Evolutionary conservation across 495 filamentous ascomycete species (phyloP).

Genomic region (Penicillium roqueforti): DNA sequence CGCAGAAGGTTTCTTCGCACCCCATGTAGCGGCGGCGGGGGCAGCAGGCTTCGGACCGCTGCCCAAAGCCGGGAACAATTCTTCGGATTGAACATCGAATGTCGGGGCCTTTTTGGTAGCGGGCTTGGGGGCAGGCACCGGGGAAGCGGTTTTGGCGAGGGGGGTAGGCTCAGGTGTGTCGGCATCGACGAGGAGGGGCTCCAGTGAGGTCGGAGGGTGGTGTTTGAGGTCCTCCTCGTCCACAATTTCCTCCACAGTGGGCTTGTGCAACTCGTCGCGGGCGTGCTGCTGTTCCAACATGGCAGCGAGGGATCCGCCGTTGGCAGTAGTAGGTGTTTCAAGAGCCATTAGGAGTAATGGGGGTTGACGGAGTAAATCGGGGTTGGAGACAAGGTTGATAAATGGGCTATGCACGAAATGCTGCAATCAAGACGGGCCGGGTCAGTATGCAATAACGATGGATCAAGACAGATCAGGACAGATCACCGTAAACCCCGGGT

Average conservation of each 20-base stretch:
- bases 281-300: slow-evolving; percentile 75
- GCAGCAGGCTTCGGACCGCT: slow-evolving; percentile 60
- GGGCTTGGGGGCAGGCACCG: slow-evolving; percentile 31
- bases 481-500: background rate
- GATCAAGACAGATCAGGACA: slow-evolving; percentile 2
- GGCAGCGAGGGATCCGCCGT: slow-evolving; percentile 57
- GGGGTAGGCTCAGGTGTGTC: slow-evolving; percentile 16
- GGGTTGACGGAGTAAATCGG: slow-evolving; percentile 2
- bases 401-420: slow-evolving; percentile 13
- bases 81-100: slow-evolving; percentile 80
- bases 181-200: slow-evolving; percentile 21
- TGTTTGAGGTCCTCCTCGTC: slow-evolving; percentile 74
- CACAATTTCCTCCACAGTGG: slow-evolving; percentile 70
- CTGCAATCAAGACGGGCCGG: slow-evolving; percentile 17
- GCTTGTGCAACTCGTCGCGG: slow-evolving; percentile 58
- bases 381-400: slow-evolving; percentile 1
- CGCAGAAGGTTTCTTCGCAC: slow-evolving; percentile 52
- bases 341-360: slow-evolving; percentile 41
- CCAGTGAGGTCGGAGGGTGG: slow-evolving; percentile 49
- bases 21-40: slow-evolving; percentile 66
- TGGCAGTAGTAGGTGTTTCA: slow-evolving; percentile 38
- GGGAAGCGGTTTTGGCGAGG: slow-evolving; percentile 16
- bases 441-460: slow-evolving; percentile 17
- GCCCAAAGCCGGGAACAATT: slow-evolving; percentile 85
- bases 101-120: slow-evolving; percentile 42